A percentile compares a stretch with the other conserved stretches of the same genome.
Conservation (phyloP, 2,329 filamentous ascomycete genomes). For the Talaromyces sp. region DNA sequence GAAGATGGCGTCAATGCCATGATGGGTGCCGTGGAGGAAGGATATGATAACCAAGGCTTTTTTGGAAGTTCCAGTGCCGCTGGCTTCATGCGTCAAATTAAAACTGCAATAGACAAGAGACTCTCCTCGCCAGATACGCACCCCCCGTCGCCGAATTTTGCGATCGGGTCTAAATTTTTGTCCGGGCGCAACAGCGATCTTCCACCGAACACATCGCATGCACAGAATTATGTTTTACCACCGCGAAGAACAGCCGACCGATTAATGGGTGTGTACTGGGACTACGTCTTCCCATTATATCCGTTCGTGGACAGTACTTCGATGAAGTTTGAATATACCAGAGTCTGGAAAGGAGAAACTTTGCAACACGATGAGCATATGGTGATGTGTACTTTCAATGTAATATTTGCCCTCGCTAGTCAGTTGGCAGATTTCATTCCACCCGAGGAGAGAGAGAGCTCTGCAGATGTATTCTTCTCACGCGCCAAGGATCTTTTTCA, state of each 20-base stretch:
- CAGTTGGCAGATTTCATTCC: conserved; percentile 49
- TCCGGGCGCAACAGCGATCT: not conserved
- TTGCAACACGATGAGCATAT: conserved; percentile 46
- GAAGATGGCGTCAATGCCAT: conserved; percentile 48
- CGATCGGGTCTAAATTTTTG: not conserved
- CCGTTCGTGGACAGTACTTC: conserved; percentile 47
- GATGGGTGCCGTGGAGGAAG: conserved; percentile 50
- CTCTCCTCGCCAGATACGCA: conserved; percentile 24
- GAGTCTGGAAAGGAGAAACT: conserved; percentile 44
- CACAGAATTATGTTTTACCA: conserved; percentile 47
- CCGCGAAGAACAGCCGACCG: conserved; percentile 50
- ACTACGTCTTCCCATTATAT: conserved; percentile 51
- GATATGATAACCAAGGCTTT: conserved; percentile 45
- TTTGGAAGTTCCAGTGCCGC: conserved; percentile 54
- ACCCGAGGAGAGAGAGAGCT: conserved; percentile 43
- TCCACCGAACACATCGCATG: not conserved
- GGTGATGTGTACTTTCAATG: conserved; percentile 51
- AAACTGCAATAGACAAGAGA: conserved; percentile 45
- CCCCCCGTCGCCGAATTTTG: conserved; percentile 17
- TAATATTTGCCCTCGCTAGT: conserved; percentile 51
- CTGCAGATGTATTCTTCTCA: conserved; percentile 47
- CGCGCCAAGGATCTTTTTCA: conserved; percentile 49
- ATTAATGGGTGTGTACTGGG: conserved; percentile 52
- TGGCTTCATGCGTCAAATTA: conserved; percentile 53
- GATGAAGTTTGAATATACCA: conserved; percentile 45